Evolutionary conservation across 2,329 filamentous ascomycete genomes (phyloP).

Genomic region (Arthrobotrys musiformis): DNA sequence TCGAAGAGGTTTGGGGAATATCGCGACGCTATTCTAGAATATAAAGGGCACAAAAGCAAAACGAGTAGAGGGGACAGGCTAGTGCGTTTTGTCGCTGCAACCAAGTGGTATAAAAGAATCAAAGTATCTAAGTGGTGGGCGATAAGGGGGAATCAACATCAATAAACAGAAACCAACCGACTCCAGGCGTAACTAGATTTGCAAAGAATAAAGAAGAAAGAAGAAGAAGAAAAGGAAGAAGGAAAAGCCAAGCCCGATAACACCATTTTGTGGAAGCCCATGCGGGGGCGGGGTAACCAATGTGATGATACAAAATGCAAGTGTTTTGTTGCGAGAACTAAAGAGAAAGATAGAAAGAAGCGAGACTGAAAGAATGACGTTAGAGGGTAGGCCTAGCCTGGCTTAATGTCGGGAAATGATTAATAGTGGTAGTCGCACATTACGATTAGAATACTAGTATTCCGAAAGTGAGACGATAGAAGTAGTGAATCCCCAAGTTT

Average conservation of each 20-base stretch:
- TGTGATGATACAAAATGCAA: slow-evolving; percentile 46
- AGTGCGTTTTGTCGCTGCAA: slow-evolving; percentile 31
- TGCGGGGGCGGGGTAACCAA: slow-evolving; percentile 26
- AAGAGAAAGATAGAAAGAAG: background rate
- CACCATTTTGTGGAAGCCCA: slow-evolving; percentile 44
- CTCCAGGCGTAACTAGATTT: slow-evolving; percentile 21
- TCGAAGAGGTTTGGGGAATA: slow-evolving; percentile 9
- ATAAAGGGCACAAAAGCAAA: slow-evolving; percentile 8
- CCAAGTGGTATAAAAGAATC: slow-evolving; percentile 43
- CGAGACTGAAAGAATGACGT: slow-evolving; percentile 22
- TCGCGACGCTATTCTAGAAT: slow-evolving; percentile 54
- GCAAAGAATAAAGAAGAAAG: slow-evolving; percentile 7
- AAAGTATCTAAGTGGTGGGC: slow-evolving; percentile 21
- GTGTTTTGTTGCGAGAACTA: background rate
- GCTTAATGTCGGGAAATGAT: background rate
- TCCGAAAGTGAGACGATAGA: slow-evolving; percentile 6
- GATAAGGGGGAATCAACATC: slow-evolving; percentile 45
- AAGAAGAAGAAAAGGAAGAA: slow-evolving; percentile 15
- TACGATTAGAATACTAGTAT: slow-evolving; percentile 31
- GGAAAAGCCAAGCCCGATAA: slow-evolving; percentile 38
- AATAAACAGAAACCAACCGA: slow-evolving; percentile 39
- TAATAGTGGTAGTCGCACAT: slow-evolving; percentile 21
- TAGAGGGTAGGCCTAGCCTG: background rate
- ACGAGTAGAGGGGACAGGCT: slow-evolving; percentile 3
- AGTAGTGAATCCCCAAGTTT: background rate